Conservation (phyloP, 805 yeast species). For the Saccharomycopsis javanensis region DNA sequence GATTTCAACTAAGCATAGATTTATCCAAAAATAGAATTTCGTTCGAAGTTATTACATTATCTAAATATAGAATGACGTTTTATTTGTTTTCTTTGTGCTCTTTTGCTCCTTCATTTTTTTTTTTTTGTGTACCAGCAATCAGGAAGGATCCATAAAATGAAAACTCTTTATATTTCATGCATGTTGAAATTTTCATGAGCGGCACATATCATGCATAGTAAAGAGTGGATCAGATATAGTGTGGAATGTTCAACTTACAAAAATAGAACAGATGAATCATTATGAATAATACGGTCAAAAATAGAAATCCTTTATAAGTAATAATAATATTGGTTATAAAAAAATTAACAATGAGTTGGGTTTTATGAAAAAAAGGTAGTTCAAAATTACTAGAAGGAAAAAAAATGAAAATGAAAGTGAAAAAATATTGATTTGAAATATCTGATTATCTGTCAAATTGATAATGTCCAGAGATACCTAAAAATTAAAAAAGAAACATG, state of each 20-base stretch:
- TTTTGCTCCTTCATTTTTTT: background rate
- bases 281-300: too few relatives aligned
- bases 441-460: too few relatives aligned
- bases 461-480: too few relatives aligned
- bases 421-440: too few relatives aligned
- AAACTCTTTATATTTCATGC: background rate
- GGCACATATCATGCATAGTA: background rate
- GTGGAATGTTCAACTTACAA: background rate
- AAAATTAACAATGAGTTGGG: too few relatives aligned
- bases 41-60: background rate
- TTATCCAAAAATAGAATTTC: background rate
- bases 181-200: background rate
- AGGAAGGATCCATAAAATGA: background rate
- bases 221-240: background rate
- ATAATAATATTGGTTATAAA: too few relatives aligned
- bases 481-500: too few relatives aligned
- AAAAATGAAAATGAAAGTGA: too few relatives aligned
- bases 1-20: too few relatives aligned
- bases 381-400: too few relatives aligned
- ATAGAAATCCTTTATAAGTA: too few relatives aligned
- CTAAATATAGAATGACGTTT: background rate
- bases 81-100: background rate
- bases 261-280: background rate
- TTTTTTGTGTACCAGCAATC: background rate
- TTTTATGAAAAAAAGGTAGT: too few relatives aligned